Base-by-base conservation (phyloP, 2,329 filamentous ascomycete genomes). In the Aspergillus ochraceus region DNA sequence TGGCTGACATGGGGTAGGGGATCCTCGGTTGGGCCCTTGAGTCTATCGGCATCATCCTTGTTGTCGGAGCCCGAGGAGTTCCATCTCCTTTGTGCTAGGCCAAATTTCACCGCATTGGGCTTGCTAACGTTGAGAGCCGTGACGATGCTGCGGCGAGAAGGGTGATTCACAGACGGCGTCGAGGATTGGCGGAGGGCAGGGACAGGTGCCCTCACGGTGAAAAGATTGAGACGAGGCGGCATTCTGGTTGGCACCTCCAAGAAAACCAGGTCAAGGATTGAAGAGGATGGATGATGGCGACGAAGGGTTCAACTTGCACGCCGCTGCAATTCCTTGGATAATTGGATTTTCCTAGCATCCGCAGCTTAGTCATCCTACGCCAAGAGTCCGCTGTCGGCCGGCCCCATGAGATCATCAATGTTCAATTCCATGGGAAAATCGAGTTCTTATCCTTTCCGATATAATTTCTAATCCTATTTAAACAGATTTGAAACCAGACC, bases 1-100 rank as follows among this genome's bases (percentile, higher is more conserved):
- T 90, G 85, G 63, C 83, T 88, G 30, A 89, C 84, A 76, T 86
- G 82, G 47, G 84, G 83, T 55, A 87, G 74, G 30, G 71, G 73
- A 62, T 84, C 79, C 74, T 82, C 79, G 59, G 83, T 84, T 12
- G 84, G 79, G 22, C 80, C 81, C 50, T 72, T 72, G 49, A 68
- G 60, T 32, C 71, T 64, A 36, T 74, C 68, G 17, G 68, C 60
- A 19, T 68, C 58, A 55, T 71, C 66, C 42, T 74, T 70, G 39
- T 66, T 63, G 39, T 68, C 67, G 54, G 68, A 65, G 36, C 64
- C 64, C 6, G 74, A 76, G 22, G 76, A 78, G 58, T 71, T 77
- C 70, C 71, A 71, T 65, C 75, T 66, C 54, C 68, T 65, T 49
- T 73, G 70, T 54, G 52, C 60, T 54, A 67, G 59, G 59, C 61